Evolutionary conservation across 1,284 basidiomycete species (phyloP).

Genomic region (Melampsora americana): DNA sequence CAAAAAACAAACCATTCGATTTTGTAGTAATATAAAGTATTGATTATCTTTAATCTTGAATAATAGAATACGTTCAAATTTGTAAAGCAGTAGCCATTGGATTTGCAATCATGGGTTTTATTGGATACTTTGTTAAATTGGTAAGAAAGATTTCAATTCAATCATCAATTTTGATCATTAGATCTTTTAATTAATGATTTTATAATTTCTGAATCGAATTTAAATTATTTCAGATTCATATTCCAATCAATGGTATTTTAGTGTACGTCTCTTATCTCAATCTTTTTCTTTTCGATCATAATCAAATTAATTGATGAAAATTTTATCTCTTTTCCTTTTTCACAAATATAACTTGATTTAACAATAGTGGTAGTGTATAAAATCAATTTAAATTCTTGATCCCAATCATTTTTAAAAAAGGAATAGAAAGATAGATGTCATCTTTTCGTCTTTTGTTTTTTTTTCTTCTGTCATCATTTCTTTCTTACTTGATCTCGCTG

Average conservation of each 20-base stretch:
- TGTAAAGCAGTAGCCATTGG: conserved; percentile 89
- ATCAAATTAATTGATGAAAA: too few species aligned
- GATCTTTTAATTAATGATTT: background rate
- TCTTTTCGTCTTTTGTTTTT: too few species aligned
- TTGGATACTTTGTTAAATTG: conserved; percentile 90
- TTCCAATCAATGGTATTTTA: conserved; percentile 64
- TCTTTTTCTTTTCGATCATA: background rate
- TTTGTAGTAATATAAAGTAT: background rate
- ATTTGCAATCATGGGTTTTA: conserved; percentile 96
- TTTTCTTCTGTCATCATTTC: too few species aligned
- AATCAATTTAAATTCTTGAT: too few species aligned
- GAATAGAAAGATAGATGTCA: too few species aligned
- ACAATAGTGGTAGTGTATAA: too few species aligned
- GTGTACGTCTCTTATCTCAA: conserved; percentile 27
- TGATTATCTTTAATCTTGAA: conserved; percentile 3
- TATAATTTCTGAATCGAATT: background rate
- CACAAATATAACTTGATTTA: too few species aligned
- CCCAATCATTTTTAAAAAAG: too few species aligned
- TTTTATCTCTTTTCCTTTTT: too few species aligned
- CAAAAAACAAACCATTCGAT: background rate
- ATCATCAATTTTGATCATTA: background rate
- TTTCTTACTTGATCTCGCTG: too few species aligned
- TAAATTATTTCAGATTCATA: conserved; percentile 64
- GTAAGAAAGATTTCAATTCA: background rate
- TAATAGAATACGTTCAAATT: conserved; percentile 83